A percentile compares a stretch with the other conserved stretches of the same genome.
These are phyloP conservation scores for Drechslerella coelobrocha DNA, from an alignment of 2,329 filamentous ascomycete genomes.

Conservation along the genomic window DNA sequence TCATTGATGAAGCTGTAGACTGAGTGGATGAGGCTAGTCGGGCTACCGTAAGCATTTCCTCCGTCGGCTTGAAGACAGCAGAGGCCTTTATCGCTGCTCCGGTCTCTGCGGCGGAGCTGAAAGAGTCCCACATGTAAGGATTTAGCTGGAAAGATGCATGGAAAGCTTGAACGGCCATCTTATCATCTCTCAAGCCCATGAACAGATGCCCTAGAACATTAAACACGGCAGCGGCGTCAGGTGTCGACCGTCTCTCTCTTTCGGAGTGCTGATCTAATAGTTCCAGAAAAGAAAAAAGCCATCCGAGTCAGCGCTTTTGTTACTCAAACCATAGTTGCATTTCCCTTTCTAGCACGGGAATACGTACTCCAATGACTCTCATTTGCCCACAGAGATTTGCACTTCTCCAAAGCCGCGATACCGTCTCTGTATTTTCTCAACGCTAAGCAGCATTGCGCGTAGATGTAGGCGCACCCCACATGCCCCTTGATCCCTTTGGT, in stretches of 20 bases:
- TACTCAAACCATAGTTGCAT: background rate
- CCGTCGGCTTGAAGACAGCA: constrained; percentile 77
- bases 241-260: constrained; percentile 73
- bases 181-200: constrained; percentile 77
- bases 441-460: constrained; percentile 84
- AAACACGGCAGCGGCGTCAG: constrained; percentile 82
- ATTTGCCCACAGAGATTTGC: constrained; percentile 74
- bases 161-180: constrained; percentile 83
- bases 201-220: constrained; percentile 88
- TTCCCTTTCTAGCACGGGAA: background rate
- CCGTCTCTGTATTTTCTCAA: constrained; percentile 80
- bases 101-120: constrained; percentile 83
- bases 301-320: constrained; percentile 1
- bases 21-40: constrained; percentile 61
- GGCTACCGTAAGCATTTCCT: constrained; percentile 62
- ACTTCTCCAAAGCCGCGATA: constrained; percentile 81
- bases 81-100: constrained; percentile 58
- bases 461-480: constrained; percentile 87
- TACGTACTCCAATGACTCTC: constrained; percentile 77
- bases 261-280: constrained; percentile 73
- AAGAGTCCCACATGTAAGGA: constrained; percentile 98
- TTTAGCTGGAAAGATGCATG: constrained; percentile 88
- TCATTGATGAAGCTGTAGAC: constrained; percentile 54
- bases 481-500: constrained; percentile 79
- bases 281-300: background rate